A percentile compares a stretch with the other conserved stretches of the same genome.
Conservation (phyloP, 129 eudicot genomes). For the Heracleum sosnowskyi region DNA sequence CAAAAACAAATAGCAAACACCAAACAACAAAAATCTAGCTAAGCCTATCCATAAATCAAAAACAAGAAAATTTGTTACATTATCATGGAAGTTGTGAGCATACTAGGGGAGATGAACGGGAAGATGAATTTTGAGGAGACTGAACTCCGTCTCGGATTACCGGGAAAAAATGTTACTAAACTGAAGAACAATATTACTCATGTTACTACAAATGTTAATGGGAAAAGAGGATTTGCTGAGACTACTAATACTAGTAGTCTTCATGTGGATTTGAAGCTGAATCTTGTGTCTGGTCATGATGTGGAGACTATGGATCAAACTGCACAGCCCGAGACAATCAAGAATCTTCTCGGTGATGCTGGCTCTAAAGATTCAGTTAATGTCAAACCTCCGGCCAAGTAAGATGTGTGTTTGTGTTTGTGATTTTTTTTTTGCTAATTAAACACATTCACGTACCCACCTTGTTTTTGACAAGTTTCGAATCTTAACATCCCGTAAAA, state of each 20-base stretch:
- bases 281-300: conserved; percentile 23
- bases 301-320: neutral
- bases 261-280: conserved; percentile 71
- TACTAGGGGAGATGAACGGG: conserved; percentile 11
- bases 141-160: conserved; percentile 57
- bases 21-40: neutral
- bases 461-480: too few relatives aligned
- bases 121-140: conserved; percentile 64
- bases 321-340: conserved; percentile 16
- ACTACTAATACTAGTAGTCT: neutral
- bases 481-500: too few relatives aligned
- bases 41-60: neutral
- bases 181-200: neutral
- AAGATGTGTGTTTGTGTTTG: neutral
- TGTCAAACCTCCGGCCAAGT: conserved; percentile 70
- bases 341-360: conserved; percentile 8
- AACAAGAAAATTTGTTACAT: neutral
- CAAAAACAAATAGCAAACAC: neutral
- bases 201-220: conserved; percentile 17
- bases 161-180: conserved; percentile 19
- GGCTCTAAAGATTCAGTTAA: conserved; percentile 11
- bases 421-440: too few relatives aligned
- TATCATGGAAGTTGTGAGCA: conserved; percentile 12
- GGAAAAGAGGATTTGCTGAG: conserved; percentile 45
- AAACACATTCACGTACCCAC: too few relatives aligned